Percentiles rank a stretch among this genome's conserved stretches.
These are phyloP conservation scores for Vitis hybrid DNA, from an alignment of 177 flowering plant genomes.

Conservation along the genomic window DNA sequence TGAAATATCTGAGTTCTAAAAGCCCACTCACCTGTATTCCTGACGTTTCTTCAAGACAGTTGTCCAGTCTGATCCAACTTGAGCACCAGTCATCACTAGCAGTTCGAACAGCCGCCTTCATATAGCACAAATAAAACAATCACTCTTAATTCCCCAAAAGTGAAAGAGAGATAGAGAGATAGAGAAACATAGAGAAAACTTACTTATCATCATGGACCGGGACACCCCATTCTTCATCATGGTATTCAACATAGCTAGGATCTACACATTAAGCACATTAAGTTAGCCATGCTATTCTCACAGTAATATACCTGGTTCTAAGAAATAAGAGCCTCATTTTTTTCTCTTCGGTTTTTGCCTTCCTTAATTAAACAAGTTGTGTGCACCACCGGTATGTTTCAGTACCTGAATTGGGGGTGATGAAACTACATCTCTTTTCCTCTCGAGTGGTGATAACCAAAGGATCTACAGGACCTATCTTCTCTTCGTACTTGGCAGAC, in stretches of 20 bases:
- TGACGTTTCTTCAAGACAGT: constrained; percentile 77
- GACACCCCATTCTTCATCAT: constrained; percentile 98
- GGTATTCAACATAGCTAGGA: constrained; percentile 84
- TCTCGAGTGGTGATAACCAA: constrained; percentile 22
- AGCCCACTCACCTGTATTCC: constrained; percentile 53
- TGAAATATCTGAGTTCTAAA: neutral
- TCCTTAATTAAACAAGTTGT: no score
- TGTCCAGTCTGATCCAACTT: constrained; percentile 94
- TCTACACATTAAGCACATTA: constrained; percentile 35
- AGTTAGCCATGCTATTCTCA: no score
- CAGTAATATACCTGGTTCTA: no score
- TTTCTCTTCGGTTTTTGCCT: no score
- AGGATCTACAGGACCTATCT: constrained; percentile 28
- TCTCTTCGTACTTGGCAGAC: constrained; percentile 43
- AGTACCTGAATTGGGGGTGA: constrained; percentile 82
- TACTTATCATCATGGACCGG: constrained; percentile 92
- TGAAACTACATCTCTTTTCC: constrained; percentile 76
- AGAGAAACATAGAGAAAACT: constrained; percentile 4
- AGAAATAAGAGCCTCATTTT: no score
- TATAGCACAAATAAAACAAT: neutral
- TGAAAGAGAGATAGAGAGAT: constrained; percentile 14
- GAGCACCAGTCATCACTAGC: constrained; percentile 75
- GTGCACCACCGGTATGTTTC: neutral
- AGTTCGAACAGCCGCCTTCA: constrained; percentile 80
- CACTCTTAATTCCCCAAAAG: neutral